Conservation (phyloP, 495 filamentous ascomycete genomes). For the Talaromyces thailandensis region DNA sequence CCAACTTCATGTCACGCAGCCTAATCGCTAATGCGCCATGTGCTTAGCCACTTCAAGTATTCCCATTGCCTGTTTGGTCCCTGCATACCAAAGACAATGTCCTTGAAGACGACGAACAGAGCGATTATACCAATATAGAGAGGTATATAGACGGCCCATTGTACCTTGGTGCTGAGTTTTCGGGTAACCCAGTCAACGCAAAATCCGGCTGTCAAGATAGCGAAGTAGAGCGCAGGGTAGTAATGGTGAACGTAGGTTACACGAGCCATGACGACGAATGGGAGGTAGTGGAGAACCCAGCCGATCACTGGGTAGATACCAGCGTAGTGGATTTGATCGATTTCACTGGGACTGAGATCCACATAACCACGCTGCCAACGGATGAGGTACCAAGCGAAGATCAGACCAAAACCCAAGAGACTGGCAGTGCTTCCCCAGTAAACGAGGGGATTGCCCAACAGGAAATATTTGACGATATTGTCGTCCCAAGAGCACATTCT, state of each 20-base stretch:
- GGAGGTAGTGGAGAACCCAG: slow-evolving; percentile 93
- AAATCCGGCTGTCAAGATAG: slow-evolving; percentile 84
- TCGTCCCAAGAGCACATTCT: slow-evolving; percentile 99
- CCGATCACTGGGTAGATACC: slow-evolving; percentile 87
- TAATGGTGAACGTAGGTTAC: slow-evolving; percentile 99
- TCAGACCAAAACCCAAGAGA: slow-evolving; percentile 58
- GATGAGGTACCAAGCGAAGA: slow-evolving; percentile 77
- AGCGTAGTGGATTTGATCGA: slow-evolving; percentile 90
- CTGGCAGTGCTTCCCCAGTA: slow-evolving; percentile 89
- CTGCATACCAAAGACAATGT: slow-evolving; percentile 95
- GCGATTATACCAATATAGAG: slow-evolving; percentile 67
- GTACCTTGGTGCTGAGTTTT: slow-evolving; percentile 46
- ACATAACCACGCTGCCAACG: slow-evolving; percentile 94
- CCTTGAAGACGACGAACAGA: slow-evolving; percentile 81
- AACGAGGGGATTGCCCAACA: slow-evolving; percentile 90
- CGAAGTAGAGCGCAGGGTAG: slow-evolving; percentile 98
- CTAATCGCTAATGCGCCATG: slow-evolving; percentile 45
- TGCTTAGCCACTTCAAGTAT: slow-evolving; percentile 84
- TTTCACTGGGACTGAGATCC: slow-evolving; percentile 68
- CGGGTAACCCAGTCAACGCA: slow-evolving; percentile 73
- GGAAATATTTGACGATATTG: slow-evolving; percentile 91
- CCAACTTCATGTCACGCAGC: background rate
- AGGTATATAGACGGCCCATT: slow-evolving; percentile 55
- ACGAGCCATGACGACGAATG: slow-evolving; percentile 94
- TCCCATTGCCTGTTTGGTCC: slow-evolving; percentile 74